These are phyloP conservation scores for Ustilago hordei DNA, from an alignment of 1,284 basidiomycete species.

Conservation along the genomic window DNA sequence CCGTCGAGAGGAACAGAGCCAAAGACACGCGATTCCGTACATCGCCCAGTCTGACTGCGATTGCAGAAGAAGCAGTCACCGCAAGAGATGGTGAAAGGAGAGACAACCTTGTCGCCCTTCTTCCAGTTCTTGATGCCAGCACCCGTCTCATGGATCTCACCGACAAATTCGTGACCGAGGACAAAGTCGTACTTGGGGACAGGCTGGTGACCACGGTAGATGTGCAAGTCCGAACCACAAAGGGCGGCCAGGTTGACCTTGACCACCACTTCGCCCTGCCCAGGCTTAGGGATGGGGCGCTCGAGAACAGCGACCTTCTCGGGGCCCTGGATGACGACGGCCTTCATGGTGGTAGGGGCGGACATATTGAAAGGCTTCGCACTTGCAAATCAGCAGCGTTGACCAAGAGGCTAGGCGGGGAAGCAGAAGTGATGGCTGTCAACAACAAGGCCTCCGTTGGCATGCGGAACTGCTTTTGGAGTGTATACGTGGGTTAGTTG, in stretches of 20 bases:
- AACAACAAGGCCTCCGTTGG: not conserved
- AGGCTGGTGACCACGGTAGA: constrained; percentile 56
- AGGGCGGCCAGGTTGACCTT: constrained; percentile 73
- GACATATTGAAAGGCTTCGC: constrained; percentile 21
- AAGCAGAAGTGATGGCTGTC: not conserved
- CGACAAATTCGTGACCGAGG: constrained; percentile 85
- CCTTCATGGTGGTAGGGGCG: constrained; percentile 59
- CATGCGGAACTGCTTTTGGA: not conserved
- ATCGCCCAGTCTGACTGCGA: constrained; percentile 81
- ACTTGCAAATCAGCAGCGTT: not conserved
- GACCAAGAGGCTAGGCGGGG: not conserved
- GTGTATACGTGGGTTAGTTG: not conserved
- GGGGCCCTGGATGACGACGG: constrained; percentile 61
- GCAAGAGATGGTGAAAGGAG: constrained; percentile 86
- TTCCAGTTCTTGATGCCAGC: constrained; percentile 77
- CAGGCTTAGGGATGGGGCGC: constrained; percentile 56
- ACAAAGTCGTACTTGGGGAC: constrained; percentile 57
- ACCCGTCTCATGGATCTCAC: constrained; percentile 81
- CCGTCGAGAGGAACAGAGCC: constrained; percentile 81
- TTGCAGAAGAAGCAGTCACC: constrained; percentile 75
- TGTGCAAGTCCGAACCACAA: constrained; percentile 85
- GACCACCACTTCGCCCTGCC: constrained; percentile 62
- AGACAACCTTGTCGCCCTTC: constrained; percentile 84
- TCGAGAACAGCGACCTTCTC: constrained; percentile 61
- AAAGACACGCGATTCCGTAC: constrained; percentile 77